phyloP scores from a whole-genome alignment of 1,284 basidiomycete species.

The Rhodofomes roseus region DNA sequence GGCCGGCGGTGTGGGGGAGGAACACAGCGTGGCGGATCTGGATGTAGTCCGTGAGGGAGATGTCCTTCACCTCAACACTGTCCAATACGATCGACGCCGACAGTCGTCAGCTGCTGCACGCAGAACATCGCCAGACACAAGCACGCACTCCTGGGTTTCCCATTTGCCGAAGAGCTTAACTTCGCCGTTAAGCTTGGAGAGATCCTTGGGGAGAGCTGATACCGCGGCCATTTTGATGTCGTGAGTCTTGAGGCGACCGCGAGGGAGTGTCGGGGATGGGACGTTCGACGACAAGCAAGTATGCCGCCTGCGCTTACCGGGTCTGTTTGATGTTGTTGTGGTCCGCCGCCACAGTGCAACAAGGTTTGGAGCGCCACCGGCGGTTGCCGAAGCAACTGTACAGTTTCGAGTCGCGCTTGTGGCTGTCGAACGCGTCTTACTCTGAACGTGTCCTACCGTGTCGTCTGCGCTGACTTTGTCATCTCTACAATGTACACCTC shows the following conservation, averaged over 20 bases:
- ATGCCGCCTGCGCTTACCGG: slow-evolving; percentile 15
- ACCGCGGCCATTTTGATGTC: slow-evolving; percentile 49
- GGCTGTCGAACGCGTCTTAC: background rate
- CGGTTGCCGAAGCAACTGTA: slow-evolving; percentile 41
- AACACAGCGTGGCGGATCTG: slow-evolving; percentile 99
- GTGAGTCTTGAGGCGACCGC: slow-evolving; percentile 22
- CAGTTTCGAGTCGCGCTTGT: slow-evolving; percentile 17
- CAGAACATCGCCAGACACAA: background rate
- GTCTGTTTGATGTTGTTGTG: slow-evolving; percentile 48
- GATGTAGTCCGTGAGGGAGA: slow-evolving; percentile 98
- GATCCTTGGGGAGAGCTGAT: slow-evolving; percentile 78
- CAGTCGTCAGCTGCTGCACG: background rate
- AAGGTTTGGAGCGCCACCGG: slow-evolving; percentile 44
- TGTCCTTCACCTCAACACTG: slow-evolving; percentile 99
- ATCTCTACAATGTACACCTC: too few species aligned
- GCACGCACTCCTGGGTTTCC: slow-evolving; percentile 91
- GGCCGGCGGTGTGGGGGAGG: slow-evolving; percentile 97
- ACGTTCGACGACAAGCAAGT: slow-evolving; percentile 17
- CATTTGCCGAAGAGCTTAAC: slow-evolving; percentile 97
- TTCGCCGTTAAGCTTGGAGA: slow-evolving; percentile 81
- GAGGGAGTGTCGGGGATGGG: slow-evolving; percentile 6
- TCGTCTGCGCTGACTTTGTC: too few species aligned
- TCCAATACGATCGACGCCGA: slow-evolving; percentile 21
- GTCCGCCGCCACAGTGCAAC: slow-evolving; percentile 28
- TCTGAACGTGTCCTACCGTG: too few species aligned